phyloP scores from a whole-genome alignment of 768 basidiomycete genomes.

The Boletus edulis region DNA sequence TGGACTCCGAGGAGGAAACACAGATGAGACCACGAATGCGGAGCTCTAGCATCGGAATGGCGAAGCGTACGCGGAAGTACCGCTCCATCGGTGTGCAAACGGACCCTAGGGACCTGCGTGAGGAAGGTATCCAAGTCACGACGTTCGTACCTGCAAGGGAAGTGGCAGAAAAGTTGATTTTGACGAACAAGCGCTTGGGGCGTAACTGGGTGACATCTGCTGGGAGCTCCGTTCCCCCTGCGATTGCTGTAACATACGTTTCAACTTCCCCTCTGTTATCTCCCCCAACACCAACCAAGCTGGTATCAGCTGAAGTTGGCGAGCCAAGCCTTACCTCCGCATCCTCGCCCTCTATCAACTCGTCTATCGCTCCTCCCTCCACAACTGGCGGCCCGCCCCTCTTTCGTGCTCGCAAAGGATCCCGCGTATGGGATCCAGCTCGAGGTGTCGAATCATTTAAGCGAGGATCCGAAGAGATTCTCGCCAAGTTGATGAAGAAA shows the following conservation, averaged over 20 bases:
- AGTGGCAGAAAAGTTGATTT: constrained; percentile 21
- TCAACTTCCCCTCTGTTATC: constrained; percentile 1
- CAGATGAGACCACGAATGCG: constrained; percentile 33
- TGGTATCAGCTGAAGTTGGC: constrained; percentile 6
- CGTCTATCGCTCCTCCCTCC: constrained; percentile 53
- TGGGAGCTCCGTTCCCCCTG: background rate
- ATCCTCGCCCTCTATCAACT: constrained; percentile 42
- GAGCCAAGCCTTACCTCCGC: constrained; percentile 4
- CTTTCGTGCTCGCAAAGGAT: constrained; percentile 41
- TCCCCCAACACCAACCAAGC: constrained; percentile 5
- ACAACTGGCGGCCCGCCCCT: constrained; percentile 40
- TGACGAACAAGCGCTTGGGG: constrained; percentile 19
- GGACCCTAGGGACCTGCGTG: constrained; percentile 47
- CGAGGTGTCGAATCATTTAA: constrained; percentile 86
- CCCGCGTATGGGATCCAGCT: constrained; percentile 82
- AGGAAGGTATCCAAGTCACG: constrained; percentile 60
- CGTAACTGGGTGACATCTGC: constrained; percentile 18
- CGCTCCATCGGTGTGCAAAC: constrained; percentile 73
- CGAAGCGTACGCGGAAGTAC: constrained; percentile 42
- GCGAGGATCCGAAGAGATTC: constrained; percentile 82
- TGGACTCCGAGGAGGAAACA: constrained; percentile 50
- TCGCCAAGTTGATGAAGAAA: constrained; percentile 79
- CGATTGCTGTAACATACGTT: background rate
- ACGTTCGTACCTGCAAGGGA: constrained; percentile 14
- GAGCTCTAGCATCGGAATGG: constrained; percentile 29